Conservation (phyloP, 2,329 filamentous ascomycete genomes). For the Claviceps lovelessii region DNA sequence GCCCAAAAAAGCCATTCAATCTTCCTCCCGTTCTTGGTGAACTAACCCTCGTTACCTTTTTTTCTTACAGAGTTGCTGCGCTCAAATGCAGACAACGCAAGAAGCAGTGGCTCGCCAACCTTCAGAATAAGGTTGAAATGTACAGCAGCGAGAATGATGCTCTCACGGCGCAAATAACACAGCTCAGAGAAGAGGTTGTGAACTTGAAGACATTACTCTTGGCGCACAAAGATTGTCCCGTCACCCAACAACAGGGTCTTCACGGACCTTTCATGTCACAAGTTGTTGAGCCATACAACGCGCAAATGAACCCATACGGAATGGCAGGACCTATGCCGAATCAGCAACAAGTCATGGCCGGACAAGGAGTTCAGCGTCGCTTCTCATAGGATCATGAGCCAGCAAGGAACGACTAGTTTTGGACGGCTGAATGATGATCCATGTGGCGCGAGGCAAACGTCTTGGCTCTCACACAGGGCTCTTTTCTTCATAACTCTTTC, state of each 20-base stretch:
- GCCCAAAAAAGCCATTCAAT: not conserved
- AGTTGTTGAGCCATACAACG: constrained; percentile 38
- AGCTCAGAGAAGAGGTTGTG: constrained; percentile 81
- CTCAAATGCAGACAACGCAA: constrained; percentile 95
- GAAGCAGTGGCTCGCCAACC: constrained; percentile 94
- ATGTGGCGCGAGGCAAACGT: not conserved
- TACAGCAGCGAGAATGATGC: constrained; percentile 86
- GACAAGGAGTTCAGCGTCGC: constrained; percentile 39
- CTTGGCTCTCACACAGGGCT: not conserved
- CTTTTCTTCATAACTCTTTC: not conserved
- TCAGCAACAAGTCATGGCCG: constrained; percentile 39
- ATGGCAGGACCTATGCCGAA: constrained; percentile 38
- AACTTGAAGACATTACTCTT: constrained; percentile 85
- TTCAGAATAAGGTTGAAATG: constrained; percentile 88
- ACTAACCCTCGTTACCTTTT: no score
- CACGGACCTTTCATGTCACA: constrained; percentile 42
- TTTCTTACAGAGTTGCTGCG: constrained; percentile 60
- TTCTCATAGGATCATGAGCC: constrained; percentile 34
- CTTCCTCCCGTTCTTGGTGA: not conserved
- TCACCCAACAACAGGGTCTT: constrained; percentile 68
- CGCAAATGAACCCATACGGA: constrained; percentile 45
- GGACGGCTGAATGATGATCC: not conserved
- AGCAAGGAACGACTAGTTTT: not conserved
- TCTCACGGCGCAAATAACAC: constrained; percentile 67
- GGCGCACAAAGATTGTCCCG: constrained; percentile 90